Conservation (phyloP, 352 stramenopile species). For the Pythium sukuiense region DNA sequence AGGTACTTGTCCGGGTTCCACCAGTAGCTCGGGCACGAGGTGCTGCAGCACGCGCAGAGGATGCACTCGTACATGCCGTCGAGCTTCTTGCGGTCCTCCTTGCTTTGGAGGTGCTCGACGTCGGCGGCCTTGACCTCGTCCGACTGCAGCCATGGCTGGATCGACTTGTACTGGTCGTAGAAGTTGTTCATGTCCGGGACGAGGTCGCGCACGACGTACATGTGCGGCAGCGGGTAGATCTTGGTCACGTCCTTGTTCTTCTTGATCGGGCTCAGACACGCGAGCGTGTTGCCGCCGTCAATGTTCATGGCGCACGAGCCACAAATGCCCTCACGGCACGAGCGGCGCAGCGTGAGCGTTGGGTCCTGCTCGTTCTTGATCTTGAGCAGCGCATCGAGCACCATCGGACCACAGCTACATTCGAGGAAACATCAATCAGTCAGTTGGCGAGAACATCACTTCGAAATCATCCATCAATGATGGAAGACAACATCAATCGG, state of each 20-base stretch:
- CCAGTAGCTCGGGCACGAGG: slow-evolving; percentile 99
- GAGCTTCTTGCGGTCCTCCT: slow-evolving; percentile 98
- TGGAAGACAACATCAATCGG: background rate
- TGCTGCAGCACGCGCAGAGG: slow-evolving; percentile 98
- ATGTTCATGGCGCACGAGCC: slow-evolving; percentile 99
- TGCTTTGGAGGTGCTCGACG: slow-evolving; percentile 86
- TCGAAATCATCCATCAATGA: slow-evolving; percentile 7
- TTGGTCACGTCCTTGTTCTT: slow-evolving; percentile 92
- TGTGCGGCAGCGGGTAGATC: slow-evolving; percentile 99
- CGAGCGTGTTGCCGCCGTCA: slow-evolving; percentile 97
- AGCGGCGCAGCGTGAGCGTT: slow-evolving; percentile 97
- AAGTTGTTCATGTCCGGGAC: slow-evolving; percentile 99
- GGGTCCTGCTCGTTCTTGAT: slow-evolving; percentile 99
- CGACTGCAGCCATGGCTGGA: slow-evolving; percentile 99
- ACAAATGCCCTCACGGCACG: slow-evolving; percentile 99
- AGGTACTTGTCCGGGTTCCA: slow-evolving; percentile 98
- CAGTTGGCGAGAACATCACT: background rate
- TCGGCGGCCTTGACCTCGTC: slow-evolving; percentile 87
- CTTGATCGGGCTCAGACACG: slow-evolving; percentile 97
- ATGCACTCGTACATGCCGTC: slow-evolving; percentile 99
- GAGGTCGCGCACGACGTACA: slow-evolving; percentile 99
- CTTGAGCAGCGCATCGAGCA: slow-evolving; percentile 99
- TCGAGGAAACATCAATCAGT: background rate
- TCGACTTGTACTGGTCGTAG: slow-evolving; percentile 97
- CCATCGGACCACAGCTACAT: slow-evolving; percentile 95